Evolutionary conservation across 768 basidiomycete genomes (phyloP).

Genomic region (Termitomyces sp.): DNA sequence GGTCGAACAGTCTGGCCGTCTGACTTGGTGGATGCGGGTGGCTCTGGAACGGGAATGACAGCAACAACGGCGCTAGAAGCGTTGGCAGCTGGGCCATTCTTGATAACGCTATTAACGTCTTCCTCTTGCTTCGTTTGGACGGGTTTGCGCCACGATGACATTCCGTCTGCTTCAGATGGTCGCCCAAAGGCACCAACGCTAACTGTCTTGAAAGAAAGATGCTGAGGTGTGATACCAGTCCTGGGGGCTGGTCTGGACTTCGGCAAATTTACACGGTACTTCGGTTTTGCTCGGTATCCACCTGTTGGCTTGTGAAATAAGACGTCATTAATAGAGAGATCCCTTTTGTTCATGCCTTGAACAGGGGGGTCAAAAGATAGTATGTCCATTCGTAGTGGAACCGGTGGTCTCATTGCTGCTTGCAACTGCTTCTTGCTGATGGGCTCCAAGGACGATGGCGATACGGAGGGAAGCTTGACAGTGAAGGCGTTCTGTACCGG

Average conservation of each 20-base stretch:
- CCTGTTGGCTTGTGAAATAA: constrained; percentile 50
- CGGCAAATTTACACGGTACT: constrained; percentile 43
- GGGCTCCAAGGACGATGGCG: constrained; percentile 37
- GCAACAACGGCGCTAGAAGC: constrained; percentile 28
- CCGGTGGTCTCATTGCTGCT: constrained; percentile 36
- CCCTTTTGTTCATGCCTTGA: constrained; percentile 58
- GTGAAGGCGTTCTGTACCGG: constrained; percentile 34
- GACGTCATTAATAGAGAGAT: constrained; percentile 63
- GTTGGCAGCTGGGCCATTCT: constrained; percentile 40
- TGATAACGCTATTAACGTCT: constrained; percentile 17
- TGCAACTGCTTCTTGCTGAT: constrained; percentile 49
- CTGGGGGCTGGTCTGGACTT: constrained; percentile 30
- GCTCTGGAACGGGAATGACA: constrained; percentile 30
- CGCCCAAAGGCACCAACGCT: constrained; percentile 41
- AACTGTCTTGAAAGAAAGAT: constrained; percentile 22
- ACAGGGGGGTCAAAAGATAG: constrained; percentile 73
- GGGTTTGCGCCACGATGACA: constrained; percentile 46
- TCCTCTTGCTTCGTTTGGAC: constrained; percentile 19
- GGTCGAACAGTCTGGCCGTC: constrained; percentile 35
- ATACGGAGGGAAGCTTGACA: constrained; percentile 49
- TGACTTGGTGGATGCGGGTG: constrained; percentile 27
- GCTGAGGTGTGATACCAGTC: constrained; percentile 28
- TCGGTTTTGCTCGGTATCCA: constrained; percentile 37
- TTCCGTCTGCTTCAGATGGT: constrained; percentile 38
- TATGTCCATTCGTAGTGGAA: constrained; percentile 57